Evolutionary conservation across 148 eudicot genomes (phyloP).

Genomic region (Oxyria digyna): DNA sequence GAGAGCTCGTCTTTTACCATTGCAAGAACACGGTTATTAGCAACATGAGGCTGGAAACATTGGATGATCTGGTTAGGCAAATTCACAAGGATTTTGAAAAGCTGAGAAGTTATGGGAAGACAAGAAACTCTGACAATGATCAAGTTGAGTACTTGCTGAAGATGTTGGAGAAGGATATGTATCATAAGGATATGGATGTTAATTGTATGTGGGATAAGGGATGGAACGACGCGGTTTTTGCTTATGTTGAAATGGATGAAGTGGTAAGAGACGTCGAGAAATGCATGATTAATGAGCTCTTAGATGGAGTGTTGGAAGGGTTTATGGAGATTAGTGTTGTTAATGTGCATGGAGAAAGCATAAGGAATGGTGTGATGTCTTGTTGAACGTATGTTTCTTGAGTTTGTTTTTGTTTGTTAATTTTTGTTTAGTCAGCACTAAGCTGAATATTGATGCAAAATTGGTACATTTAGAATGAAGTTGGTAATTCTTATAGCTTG

Average conservation of each 20-base stretch:
- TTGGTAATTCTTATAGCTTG: too few species aligned
- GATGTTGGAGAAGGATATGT: constrained; percentile 57
- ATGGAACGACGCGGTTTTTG: constrained; percentile 43
- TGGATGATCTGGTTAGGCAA: constrained; percentile 67
- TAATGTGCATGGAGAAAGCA: neutral
- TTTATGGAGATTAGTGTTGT: constrained; percentile 3
- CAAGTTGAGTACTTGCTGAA: constrained; percentile 32
- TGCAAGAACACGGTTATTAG: constrained; percentile 8
- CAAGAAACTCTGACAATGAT: constrained; percentile 21
- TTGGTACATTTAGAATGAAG: too few species aligned
- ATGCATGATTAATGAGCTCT: constrained; percentile 36
- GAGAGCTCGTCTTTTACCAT: constrained; percentile 38
- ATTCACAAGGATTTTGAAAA: constrained; percentile 40
- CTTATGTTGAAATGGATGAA: constrained; percentile 39
- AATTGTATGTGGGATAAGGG: constrained; percentile 83
- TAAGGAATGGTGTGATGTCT: neutral
- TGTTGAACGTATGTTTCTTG: neutral
- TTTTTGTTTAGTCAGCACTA: too few species aligned
- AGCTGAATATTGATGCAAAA: too few species aligned
- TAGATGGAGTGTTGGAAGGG: constrained; percentile 43
- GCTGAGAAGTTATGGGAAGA: constrained; percentile 29
- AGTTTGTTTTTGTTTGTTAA: neutral
- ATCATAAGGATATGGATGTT: constrained; percentile 28
- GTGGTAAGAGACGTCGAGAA: constrained; percentile 48
- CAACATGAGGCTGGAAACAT: constrained; percentile 18